phyloP scores from a whole-genome alignment of 352 stramenopile genomes.

The Thalassiosira livingstoniorum region DNA sequence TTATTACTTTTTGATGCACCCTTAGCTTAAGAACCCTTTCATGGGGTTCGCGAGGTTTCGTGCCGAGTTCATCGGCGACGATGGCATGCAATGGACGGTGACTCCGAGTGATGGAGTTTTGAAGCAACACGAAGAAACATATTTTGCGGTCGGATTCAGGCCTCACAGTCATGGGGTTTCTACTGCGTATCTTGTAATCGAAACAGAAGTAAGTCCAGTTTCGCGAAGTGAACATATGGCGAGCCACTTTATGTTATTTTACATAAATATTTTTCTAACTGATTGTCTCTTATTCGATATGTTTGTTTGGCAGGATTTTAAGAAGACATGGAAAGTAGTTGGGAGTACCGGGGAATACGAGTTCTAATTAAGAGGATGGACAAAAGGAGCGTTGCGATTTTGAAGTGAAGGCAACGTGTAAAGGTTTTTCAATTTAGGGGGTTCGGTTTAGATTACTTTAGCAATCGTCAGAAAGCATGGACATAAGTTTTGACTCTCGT shows the following conservation, averaged over 20 bases:
- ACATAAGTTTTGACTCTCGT: too few relatives aligned
- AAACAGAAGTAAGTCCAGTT: constrained; percentile 66
- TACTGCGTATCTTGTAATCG: constrained; percentile 74
- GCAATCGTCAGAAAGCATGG: too few relatives aligned
- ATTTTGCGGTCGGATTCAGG: constrained; percentile 75
- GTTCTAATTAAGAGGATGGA: constrained; percentile 26
- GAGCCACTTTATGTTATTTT: too few relatives aligned
- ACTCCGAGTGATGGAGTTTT: constrained; percentile 68
- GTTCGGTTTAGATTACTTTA: too few relatives aligned
- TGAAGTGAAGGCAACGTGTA: neutral
- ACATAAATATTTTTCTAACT: too few relatives aligned
- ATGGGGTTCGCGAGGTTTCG: constrained; percentile 84
- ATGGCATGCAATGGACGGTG: constrained; percentile 64
- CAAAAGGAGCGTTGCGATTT: neutral
- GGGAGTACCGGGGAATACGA: constrained; percentile 69
- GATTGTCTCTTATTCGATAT: too few relatives aligned
- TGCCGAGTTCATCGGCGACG: constrained; percentile 69
- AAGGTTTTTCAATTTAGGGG: too few relatives aligned
- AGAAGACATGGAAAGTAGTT: constrained; percentile 83
- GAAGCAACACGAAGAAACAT: constrained; percentile 54
- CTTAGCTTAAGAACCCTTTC: constrained; percentile 73
- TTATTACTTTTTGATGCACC: too few relatives aligned
- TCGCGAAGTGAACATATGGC: too few relatives aligned
- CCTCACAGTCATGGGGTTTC: constrained; percentile 58
- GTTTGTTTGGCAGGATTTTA: constrained; percentile 63